These are phyloP conservation scores for Lactarius quietus DNA, from an alignment of 768 basidiomycete genomes.

Conservation along the genomic window DNA sequence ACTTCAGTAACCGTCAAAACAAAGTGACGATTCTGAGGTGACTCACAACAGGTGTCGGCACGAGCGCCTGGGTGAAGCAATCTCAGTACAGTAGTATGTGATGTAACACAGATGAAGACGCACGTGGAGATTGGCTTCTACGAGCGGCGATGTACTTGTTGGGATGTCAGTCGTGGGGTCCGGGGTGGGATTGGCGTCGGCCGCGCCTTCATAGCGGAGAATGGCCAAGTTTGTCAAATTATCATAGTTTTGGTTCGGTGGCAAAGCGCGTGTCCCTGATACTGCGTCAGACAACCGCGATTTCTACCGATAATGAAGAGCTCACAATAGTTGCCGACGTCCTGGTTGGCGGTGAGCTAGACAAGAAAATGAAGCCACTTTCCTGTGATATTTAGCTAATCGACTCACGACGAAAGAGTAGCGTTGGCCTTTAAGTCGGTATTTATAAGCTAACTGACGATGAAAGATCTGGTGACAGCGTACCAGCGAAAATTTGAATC, in stretches of 20 bases:
- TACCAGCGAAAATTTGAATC: constrained; percentile 25
- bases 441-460: background rate
- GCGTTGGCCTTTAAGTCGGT: constrained; percentile 20
- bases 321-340: constrained; percentile 18
- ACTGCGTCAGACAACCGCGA: background rate
- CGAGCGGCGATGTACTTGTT: constrained; percentile 8
- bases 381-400: background rate
- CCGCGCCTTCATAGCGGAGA: constrained; percentile 27
- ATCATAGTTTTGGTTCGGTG: background rate
- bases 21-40: background rate
- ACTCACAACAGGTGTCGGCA: constrained; percentile 12
- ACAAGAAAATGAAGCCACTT: background rate
- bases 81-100: background rate
- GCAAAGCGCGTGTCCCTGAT: constrained; percentile 19
- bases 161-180: constrained; percentile 12
- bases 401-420: constrained; percentile 26
- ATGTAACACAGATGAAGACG: background rate
- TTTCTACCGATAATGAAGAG: background rate
- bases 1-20: background rate
- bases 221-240: constrained; percentile 24
- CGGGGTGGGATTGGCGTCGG: constrained; percentile 17
- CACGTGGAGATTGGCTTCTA: constrained; percentile 19
- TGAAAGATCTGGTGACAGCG: background rate
- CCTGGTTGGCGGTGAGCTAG: constrained; percentile 17
- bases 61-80: constrained; percentile 8